Evolutionary conservation across 2,329 filamentous ascomycete genomes (phyloP).

Genomic region (Diplodia corticola): DNA sequence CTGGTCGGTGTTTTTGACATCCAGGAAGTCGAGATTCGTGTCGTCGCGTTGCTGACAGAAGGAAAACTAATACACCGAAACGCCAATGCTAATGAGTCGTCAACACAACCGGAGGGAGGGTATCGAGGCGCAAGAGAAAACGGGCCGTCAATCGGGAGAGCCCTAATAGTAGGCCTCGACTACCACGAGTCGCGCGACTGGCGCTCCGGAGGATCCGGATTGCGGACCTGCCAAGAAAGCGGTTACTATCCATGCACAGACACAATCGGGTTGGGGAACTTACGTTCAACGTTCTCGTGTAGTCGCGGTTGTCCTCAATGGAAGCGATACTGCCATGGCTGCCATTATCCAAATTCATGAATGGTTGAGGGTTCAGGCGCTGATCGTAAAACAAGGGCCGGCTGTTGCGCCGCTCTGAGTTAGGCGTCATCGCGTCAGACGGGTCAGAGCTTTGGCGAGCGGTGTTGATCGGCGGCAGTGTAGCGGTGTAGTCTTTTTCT

Average conservation of each 20-base stretch:
- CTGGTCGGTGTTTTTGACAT: slow-evolving; percentile 12
- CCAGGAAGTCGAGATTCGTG: slow-evolving; percentile 4
- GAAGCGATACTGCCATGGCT: slow-evolving; percentile 50
- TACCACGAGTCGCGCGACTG: slow-evolving; percentile 17
- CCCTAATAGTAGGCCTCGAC: neutral
- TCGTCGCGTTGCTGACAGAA: slow-evolving; percentile 13
- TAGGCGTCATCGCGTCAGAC: slow-evolving; percentile 37
- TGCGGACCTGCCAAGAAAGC: slow-evolving; percentile 30
- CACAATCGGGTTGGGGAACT: slow-evolving; percentile 22
- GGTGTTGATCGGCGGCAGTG: slow-evolving; percentile 30
- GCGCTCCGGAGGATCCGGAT: slow-evolving; percentile 33
- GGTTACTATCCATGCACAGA: slow-evolving; percentile 15
- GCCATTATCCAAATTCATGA: slow-evolving; percentile 49
- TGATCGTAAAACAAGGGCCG: slow-evolving; percentile 50
- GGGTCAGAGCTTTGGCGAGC: slow-evolving; percentile 34
- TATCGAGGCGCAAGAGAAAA: slow-evolving; percentile 15
- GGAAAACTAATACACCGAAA: slow-evolving; percentile 11
- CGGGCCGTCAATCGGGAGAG: slow-evolving; percentile 13
- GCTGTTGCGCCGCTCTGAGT: slow-evolving; percentile 42
- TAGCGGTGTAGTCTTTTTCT: slow-evolving; percentile 32
- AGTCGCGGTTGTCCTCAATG: slow-evolving; percentile 50
- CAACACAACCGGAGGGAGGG: slow-evolving; percentile 17
- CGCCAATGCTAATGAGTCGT: slow-evolving; percentile 25
- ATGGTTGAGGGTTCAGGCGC: slow-evolving; percentile 49
- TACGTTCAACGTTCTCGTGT: slow-evolving; percentile 50